Evolutionary conservation across 352 stramenopile species (phyloP), one percentile per base, ranked within the genome.

Genomic region (Pythium dissotocum): DNA sequence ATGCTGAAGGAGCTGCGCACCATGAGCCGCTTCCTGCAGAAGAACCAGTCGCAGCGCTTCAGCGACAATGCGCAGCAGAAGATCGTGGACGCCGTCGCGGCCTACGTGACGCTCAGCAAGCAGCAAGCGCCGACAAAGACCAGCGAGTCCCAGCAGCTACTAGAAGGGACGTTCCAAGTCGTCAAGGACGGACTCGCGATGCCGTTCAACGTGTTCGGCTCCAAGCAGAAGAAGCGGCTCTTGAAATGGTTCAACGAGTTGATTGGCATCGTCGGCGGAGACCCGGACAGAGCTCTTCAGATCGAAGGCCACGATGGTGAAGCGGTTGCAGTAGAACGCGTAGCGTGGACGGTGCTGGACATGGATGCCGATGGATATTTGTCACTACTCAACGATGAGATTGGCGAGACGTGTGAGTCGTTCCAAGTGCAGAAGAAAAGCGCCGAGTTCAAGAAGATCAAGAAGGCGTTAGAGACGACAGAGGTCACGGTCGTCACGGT

Each of bases 201-300:
- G 87, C 87, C 85, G 4, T 94, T 92, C 63, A 90, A 82, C 61
- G 85, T 94, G 54, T 74, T 94, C 55, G 79, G 83, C 63, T 82
- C 79, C 16, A 95, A 94, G 61, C 82, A 94, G 54, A 94, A 95
- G 72, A 94, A 93, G 58, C 77, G 70, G 18, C 71, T 94, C 46
- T 61, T 95, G 30, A 95, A 95, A 58, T 92, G 87, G 83, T 88
- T 94, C 78, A 93, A 93, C 52, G 85, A 95, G 59, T 76, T 93
- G 54, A 89, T 93, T 42, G 73, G 67, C 30, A 60, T 85, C 48
- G 76, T 87, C 1, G 79, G 78, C 8, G 71, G 71, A 53, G 82
- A 90, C 51, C 74, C 71, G 8, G 82, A 88, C 48, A 59, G 49
- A 32, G 70, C 65, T 30, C 66, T 83, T 16, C 42, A 65, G 49